Evolutionary conservation across 352 stramenopile genomes (phyloP), one percentile per base, ranked within the genome.

Genomic region (Globisporangium radiosum): DNA sequence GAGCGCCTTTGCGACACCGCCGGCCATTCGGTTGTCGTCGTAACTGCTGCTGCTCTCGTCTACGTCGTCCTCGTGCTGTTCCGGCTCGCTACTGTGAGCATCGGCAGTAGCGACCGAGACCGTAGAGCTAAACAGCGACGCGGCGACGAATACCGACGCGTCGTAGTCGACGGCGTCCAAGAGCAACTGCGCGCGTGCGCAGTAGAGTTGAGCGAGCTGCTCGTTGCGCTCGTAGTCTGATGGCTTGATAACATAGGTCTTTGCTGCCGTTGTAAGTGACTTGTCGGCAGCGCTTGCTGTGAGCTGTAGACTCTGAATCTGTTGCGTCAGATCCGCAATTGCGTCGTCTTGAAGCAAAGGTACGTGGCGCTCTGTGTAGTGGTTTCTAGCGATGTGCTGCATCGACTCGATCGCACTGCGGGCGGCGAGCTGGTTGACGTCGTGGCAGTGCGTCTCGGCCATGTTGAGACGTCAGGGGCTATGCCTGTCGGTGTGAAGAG

Each of bases 141-240:
- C 52, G 1, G 64, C 55, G 4, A 60, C 40, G 47, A 73, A 43
- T 43, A 62, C 57, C 19, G 63, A 65, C 5, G 70, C 66, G 25
- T 82, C 73, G 37, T 73, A 77, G 60, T 80, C 64, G n/a, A 71
- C 64, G 64, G 70, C 72, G 7, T 65, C 58, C 39, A 82, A 52
- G 25, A 82, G 53, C 17, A 55, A 63, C 47, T 66, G 66, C 37
- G 73, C 73, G 15, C 73, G 73, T 25, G 69, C 69, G 8, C 62
- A 72, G 37, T 78, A 73, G 14, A 80, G 48, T 10, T 52, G 53
- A 4, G 69, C 69, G 19, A 80, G 54, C 9, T 64, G 57, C 40
- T 73, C 52, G 6, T 44, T 56, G 13, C 44, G 49, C 39, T 52
- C 50, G 11, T n/a, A 38, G 44, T 10, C 6, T 7, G 9, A 11